Evolutionary conservation across 352 stramenopile genomes (phyloP).

Genomic region (Pythium phragmiticola): DNA sequence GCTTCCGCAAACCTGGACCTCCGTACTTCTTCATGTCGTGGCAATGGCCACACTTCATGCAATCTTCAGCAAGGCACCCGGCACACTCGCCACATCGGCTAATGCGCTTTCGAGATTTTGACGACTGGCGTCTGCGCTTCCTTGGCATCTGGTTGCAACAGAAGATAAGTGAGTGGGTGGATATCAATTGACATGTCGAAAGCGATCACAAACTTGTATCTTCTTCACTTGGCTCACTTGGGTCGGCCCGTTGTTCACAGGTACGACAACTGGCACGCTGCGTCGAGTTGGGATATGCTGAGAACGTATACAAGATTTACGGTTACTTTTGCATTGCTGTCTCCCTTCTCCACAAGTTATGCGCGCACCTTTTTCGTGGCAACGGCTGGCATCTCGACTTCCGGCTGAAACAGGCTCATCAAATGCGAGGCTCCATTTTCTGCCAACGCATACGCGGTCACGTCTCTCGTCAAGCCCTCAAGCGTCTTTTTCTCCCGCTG

Average conservation of each 20-base stretch:
- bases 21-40: slow-evolving; percentile 91
- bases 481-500: slow-evolving; percentile 20
- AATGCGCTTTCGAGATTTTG: slow-evolving; percentile 62
- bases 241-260: not conserved
- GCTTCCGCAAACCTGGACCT: slow-evolving; percentile 79
- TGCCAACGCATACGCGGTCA: slow-evolving; percentile 2
- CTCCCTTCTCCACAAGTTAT: not conserved
- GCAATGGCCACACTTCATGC: slow-evolving; percentile 85
- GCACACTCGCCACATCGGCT: slow-evolving; percentile 76
- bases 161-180: not conserved
- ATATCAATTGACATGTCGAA: not conserved
- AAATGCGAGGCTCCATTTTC: not conserved
- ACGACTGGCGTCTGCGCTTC: slow-evolving; percentile 40
- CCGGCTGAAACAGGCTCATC: slow-evolving; percentile 8
- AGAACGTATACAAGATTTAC: not conserved
- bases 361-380: slow-evolving; percentile 10
- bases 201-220: not conserved
- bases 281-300: slow-evolving; percentile 4
- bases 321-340: not conserved
- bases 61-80: slow-evolving; percentile 77
- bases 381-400: slow-evolving; percentile 4
- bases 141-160: slow-evolving; percentile 11
- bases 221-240: not conserved
- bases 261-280: not conserved
- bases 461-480: slow-evolving; percentile 2